These are phyloP conservation scores for Calocera viscosa DNA, from an alignment of 768 basidiomycete species.

Conservation along the genomic window DNA sequence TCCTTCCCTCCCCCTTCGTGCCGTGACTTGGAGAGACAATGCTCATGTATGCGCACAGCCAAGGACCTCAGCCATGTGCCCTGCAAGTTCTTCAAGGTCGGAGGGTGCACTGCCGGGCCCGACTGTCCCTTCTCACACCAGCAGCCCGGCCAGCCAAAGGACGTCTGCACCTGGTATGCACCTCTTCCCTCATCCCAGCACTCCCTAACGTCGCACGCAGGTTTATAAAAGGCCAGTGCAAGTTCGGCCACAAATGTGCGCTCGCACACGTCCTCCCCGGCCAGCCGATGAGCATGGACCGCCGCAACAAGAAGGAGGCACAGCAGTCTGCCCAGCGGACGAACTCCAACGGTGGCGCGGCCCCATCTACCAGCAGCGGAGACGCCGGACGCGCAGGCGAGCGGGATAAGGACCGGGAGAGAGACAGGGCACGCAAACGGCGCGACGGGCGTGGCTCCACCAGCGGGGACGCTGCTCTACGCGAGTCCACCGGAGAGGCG, in stretches of 20 bases:
- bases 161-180: conserved; percentile 74
- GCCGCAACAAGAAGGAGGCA: conserved; percentile 93
- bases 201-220: conserved; percentile 18
- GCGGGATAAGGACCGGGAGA: conserved; percentile 12
- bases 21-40: neutral
- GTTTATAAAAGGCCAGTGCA: conserved; percentile 79
- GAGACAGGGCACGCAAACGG: neutral
- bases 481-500: neutral
- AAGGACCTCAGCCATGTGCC: conserved; percentile 93
- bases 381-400: conserved; percentile 19
- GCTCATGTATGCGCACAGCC: conserved; percentile 25
- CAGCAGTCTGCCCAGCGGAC: conserved; percentile 32
- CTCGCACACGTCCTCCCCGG: conserved; percentile 90
- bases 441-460: neutral
- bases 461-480: neutral
- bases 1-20: too few relatives aligned
- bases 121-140: conserved; percentile 93
- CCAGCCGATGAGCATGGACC: conserved; percentile 87
- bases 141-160: conserved; percentile 69
- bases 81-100: conserved; percentile 93
- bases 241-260: conserved; percentile 73
- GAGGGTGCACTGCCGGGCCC: conserved; percentile 84
- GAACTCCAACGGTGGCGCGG: conserved; percentile 6
- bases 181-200: neutral
- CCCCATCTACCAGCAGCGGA: neutral